Conservation (phyloP, 2,329 filamentous ascomycete species). For the Dactylonectria estremocensis region DNA sequence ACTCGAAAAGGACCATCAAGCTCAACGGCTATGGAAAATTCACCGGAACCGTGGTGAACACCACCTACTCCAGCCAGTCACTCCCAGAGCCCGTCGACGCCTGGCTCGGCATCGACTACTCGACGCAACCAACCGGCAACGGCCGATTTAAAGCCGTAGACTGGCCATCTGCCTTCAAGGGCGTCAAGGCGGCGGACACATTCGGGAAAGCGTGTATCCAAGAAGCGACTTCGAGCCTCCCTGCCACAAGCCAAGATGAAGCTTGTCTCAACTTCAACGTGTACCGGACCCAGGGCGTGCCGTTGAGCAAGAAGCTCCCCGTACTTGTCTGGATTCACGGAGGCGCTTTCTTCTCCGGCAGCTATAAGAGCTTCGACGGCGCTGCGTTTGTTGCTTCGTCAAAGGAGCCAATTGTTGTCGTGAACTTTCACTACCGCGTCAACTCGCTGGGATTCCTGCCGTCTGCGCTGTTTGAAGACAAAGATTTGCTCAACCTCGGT, state of each 20-base stretch:
- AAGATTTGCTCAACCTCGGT: conserved; percentile 64
- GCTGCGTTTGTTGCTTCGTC: conserved; percentile 52
- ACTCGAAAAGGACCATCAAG: conserved; percentile 29
- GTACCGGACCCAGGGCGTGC: conserved; percentile 53
- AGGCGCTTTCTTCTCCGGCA: conserved; percentile 54
- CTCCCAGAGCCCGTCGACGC: conserved; percentile 56
- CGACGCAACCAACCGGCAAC: conserved; percentile 58
- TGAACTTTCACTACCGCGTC: conserved; percentile 61
- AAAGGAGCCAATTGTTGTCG: conserved; percentile 58
- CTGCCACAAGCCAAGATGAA: conserved; percentile 49
- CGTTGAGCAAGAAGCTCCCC: conserved; percentile 54
- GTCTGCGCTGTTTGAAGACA: conserved; percentile 55
- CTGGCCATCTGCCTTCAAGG: conserved; percentile 59
- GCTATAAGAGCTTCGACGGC: conserved; percentile 54
- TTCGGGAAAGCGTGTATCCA: conserved; percentile 63
- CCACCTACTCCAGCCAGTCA: conserved; percentile 30
- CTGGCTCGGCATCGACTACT: conserved; percentile 65
- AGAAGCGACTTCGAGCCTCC: conserved; percentile 41
- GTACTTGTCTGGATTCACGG: conserved; percentile 60
- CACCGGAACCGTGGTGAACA: conserved; percentile 39
- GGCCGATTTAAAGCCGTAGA: conserved; percentile 58
- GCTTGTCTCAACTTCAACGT: conserved; percentile 60
- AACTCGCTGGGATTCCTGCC: conserved; percentile 61
- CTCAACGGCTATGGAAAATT: conserved; percentile 41
- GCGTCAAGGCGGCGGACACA: conserved; percentile 53